Base-by-base conservation (phyloP, 345 rosid species). In the Lepidium africanum region DNA sequence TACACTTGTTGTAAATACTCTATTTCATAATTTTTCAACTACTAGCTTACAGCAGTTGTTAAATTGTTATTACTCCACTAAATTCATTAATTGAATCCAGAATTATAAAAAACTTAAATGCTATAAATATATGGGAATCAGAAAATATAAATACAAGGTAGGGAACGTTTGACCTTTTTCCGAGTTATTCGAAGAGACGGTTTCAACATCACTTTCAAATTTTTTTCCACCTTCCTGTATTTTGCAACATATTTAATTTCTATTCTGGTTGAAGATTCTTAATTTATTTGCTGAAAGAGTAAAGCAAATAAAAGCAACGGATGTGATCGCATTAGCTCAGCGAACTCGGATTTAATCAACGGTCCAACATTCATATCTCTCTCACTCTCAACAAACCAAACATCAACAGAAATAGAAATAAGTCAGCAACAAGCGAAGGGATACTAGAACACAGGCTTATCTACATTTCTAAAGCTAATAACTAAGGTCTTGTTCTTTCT, bases 331-430 rank as follows among this genome's bases (percentile, higher is more conserved):
- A 55, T 37, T 25, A 71, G 49, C 21, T 67, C 50, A 62, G 69
- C 86, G 76, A 79, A 88, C 79, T 81, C 32, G 78, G 77, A 76
- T 52, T 58, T 78, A 87, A 89, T 84, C 81, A 59, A 87, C 71
- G 88, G 76, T 62, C 86, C 86, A 83, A 81, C 85, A 65, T 41
- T 67, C 21, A 41, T 42, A 19, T 67, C 71, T 72, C 70, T 32
- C 62, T 63, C 52, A 73, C 55, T 49, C 70, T 47, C 21, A 67
- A 50, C 48, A 36, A 54, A 74, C 73, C 47, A 60, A 70, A 69
- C 81, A 81, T 66, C 81, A 82, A 66, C 74, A 67, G 69, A 78
- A 27, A 70, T 15, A 71, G 39, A 62, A 52, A 37, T 52, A 70
- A 54, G 33, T 30, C 33, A 16, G 51, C 40, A 59, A 65, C 73